phyloP scores from a whole-genome alignment of 2,329 filamentous ascomycete species.

The Pseudogymnoascus sp. region DNA sequence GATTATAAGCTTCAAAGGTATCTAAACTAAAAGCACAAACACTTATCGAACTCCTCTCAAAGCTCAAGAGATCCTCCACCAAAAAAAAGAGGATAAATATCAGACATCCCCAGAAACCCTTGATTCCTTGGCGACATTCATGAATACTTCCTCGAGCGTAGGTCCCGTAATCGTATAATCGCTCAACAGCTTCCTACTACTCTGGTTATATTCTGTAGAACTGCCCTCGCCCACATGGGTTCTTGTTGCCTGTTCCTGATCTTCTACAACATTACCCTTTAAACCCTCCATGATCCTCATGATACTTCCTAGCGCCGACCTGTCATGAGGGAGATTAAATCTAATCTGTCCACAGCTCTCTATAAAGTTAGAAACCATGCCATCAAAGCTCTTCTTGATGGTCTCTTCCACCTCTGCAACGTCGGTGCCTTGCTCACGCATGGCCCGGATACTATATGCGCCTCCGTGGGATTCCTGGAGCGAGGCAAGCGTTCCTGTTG shows the following conservation, averaged over 20 bases:
- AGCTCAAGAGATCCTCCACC: neutral
- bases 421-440: conserved; percentile 13
- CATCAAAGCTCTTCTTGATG: conserved; percentile 19
- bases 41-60: neutral
- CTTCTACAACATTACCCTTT: conserved; percentile 19
- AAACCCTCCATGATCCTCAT: conserved; percentile 25
- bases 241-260: conserved; percentile 11
- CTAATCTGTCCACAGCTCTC: conserved; percentile 24
- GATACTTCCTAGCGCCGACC: conserved; percentile 20
- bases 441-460: conserved; percentile 21
- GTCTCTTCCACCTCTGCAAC: conserved; percentile 16
- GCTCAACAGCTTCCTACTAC: conserved; percentile 16
- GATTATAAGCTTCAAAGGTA: neutral
- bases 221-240: conserved; percentile 14
- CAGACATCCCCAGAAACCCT: conserved; percentile 15
- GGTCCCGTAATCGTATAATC: conserved; percentile 26
- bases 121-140: conserved; percentile 25
- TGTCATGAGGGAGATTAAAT: conserved; percentile 23
- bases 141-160: conserved; percentile 27
- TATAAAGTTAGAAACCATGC: conserved; percentile 19
- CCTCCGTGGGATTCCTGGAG: conserved; percentile 23
- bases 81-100: neutral
- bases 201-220: neutral
- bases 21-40: neutral
- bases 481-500: conserved; percentile 23